phyloP scores from a whole-genome alignment of 2,329 filamentous ascomycete genomes.

The Aureobasidium vineae region DNA sequence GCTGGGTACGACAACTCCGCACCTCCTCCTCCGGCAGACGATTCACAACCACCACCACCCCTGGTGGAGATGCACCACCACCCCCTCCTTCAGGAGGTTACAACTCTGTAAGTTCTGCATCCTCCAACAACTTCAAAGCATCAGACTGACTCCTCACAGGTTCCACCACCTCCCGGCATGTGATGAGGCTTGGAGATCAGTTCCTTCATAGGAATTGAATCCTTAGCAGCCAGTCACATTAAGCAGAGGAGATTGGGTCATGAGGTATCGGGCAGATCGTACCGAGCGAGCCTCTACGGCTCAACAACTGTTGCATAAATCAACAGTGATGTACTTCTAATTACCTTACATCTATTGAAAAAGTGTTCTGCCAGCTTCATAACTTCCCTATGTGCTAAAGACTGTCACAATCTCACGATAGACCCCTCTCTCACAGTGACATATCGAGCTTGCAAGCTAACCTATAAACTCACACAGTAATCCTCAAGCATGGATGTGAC shows the following conservation, averaged over 20 bases:
- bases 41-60: conserved; percentile 28
- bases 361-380: neutral
- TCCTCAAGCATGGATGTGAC: neutral
- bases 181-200: conserved; percentile 29
- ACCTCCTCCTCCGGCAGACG: conserved; percentile 31
- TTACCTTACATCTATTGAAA: neutral
- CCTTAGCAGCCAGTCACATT: neutral
- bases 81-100: conserved; percentile 60
- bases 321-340: neutral
- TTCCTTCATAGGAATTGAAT: neutral
- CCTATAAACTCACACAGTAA: too few species aligned
- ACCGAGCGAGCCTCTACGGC: neutral
- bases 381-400: neutral
- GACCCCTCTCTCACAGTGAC: neutral
- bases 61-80: conserved; percentile 39
- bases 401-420: neutral
- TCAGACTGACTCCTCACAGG: conserved; percentile 37
- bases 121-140: neutral
- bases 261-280: neutral
- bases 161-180: conserved; percentile 54
- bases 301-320: neutral
- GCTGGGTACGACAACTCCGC: conserved; percentile 40
- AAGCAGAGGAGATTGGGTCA: neutral
- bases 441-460: neutral
- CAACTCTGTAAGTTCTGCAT: conserved; percentile 57